These are phyloP conservation scores for Penicillium cataractarum DNA, from an alignment of 495 filamentous ascomycete genomes.

Conservation along the genomic window DNA sequence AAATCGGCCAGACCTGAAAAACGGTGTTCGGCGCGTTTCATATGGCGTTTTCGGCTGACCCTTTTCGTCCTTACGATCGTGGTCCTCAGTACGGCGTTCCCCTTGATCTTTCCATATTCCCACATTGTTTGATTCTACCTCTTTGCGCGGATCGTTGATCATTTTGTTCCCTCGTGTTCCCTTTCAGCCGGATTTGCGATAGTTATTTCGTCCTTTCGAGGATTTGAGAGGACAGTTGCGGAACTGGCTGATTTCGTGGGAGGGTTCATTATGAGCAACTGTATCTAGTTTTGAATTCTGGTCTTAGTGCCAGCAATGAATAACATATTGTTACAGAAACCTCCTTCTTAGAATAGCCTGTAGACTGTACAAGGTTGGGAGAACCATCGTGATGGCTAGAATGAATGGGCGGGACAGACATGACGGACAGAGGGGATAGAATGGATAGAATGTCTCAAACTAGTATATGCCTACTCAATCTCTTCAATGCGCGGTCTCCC, in stretches of 20 bases:
- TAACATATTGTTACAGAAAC: not conserved
- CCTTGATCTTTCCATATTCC: not conserved
- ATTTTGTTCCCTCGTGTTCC: not conserved
- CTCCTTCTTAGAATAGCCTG: not conserved
- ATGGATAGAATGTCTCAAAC: not conserved
- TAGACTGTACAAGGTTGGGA: not conserved
- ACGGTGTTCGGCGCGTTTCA: not conserved
- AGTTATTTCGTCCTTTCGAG: not conserved
- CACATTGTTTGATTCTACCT: not conserved
- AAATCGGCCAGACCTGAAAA: not conserved
- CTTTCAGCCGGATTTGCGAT: not conserved
- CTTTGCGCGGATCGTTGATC: not conserved
- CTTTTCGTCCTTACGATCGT: not conserved
- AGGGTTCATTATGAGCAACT: not conserved
- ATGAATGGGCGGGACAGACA: not conserved
- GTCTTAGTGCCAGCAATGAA: not conserved
- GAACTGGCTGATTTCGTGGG: not conserved
- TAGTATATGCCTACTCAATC: slow-evolving; percentile 44
- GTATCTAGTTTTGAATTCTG: not conserved
- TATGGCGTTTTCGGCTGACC: not conserved
- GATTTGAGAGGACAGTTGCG: not conserved
- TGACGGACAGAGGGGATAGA: no score
- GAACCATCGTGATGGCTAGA: not conserved
- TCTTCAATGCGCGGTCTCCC: slow-evolving; percentile 54
- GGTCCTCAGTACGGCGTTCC: not conserved